phyloP scores from a whole-genome alignment of 2,329 filamentous ascomycete genomes.

The Chaetomium globosum region DNA sequence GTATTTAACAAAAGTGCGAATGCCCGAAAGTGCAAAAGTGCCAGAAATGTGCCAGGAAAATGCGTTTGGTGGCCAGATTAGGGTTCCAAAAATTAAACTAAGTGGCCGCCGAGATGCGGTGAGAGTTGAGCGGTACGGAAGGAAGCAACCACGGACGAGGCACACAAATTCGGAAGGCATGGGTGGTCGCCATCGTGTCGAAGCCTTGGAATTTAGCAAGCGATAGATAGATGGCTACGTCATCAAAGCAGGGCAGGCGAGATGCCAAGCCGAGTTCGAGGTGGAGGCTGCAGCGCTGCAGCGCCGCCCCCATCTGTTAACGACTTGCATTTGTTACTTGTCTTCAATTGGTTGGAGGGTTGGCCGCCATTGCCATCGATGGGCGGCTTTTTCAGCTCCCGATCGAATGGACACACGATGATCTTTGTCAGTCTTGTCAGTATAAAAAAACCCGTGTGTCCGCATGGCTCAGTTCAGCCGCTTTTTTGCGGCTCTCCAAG shows the following conservation, averaged over 20 bases:
- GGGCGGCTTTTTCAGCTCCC: background rate
- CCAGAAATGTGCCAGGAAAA: no score
- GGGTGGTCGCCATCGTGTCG: constrained; percentile 4
- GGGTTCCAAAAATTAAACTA: constrained; percentile 3
- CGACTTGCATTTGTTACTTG: background rate
- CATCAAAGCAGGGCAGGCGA: constrained; percentile 29
- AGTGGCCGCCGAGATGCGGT: constrained; percentile 3
- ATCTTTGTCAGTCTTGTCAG: background rate
- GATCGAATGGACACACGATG: background rate
- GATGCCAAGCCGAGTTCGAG: constrained; percentile 20
- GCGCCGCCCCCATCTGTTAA: background rate
- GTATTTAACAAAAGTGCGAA: background rate
- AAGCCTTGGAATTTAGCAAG: constrained; percentile 23
- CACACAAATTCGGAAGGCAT: background rate
- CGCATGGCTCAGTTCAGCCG: background rate
- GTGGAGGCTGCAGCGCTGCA: background rate
- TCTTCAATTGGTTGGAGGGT: background rate
- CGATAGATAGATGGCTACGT: constrained; percentile 22
- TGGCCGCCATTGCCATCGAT: background rate
- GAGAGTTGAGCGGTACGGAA: background rate
- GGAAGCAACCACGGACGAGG: constrained; percentile 11
- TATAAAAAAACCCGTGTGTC: background rate
- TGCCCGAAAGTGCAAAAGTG: background rate
- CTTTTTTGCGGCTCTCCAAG: background rate
- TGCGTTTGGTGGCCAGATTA: background rate